Percentiles rank a stretch among this genome's conserved stretches.
phyloP scores from a whole-genome alignment of 2,329 filamentous ascomycete species.

The Hymenoscyphus linearis region DNA sequence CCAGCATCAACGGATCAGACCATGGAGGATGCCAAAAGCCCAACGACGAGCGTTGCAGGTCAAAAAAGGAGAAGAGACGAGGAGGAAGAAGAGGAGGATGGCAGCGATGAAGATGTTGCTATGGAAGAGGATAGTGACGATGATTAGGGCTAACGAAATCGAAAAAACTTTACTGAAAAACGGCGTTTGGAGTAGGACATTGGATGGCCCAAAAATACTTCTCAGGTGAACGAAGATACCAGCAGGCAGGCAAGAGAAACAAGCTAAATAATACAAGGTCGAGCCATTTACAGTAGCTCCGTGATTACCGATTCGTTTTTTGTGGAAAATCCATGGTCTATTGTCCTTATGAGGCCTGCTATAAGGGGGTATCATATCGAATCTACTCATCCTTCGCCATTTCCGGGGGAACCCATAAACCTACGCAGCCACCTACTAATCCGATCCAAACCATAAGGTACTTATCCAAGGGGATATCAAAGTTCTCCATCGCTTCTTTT shows the following conservation, averaged over 20 bases:
- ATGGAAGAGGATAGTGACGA: constrained; percentile 55
- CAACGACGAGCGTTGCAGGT: constrained; percentile 47
- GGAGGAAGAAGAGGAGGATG: constrained; percentile 57
- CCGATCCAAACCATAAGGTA: constrained; percentile 90
- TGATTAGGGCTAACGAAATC: constrained; percentile 17
- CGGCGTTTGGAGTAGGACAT: constrained; percentile 25
- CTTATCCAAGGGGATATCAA: constrained; percentile 53
- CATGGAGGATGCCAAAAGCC: constrained; percentile 47
- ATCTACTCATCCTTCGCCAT: constrained; percentile 41
- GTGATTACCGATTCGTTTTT: neutral
- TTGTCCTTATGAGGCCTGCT: neutral
- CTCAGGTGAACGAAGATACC: constrained; percentile 11
- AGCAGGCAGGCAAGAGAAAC: constrained; percentile 1
- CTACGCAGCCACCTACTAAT: constrained; percentile 74
- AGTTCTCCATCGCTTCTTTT: constrained; percentile 68
- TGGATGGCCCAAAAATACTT: constrained; percentile 2
- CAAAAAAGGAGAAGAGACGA: constrained; percentile 70
- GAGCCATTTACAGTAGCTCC: neutral
- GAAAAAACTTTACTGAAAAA: constrained; percentile 11
- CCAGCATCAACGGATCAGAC: constrained; percentile 40
- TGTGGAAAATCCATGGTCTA: neutral
- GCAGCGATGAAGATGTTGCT: constrained; percentile 62
- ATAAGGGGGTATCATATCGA: neutral
- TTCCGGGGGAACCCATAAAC: constrained; percentile 69
- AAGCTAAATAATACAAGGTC: constrained; percentile 1